phyloP scores from a whole-genome alignment of 169 alveolate genomes.

The Amoebophrya sp. region DNA sequence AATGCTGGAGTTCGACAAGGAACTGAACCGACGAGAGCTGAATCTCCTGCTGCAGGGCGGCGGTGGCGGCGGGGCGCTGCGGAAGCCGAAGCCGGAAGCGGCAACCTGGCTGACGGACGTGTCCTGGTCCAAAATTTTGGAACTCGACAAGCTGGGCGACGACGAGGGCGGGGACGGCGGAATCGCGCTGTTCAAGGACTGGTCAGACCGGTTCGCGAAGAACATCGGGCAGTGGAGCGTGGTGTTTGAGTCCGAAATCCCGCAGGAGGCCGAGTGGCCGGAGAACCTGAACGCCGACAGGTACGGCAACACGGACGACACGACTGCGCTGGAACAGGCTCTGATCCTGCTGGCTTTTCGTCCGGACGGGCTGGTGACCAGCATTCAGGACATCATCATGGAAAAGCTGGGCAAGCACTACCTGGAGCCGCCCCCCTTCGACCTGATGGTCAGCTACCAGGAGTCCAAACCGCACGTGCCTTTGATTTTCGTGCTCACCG shows the following conservation, averaged over 20 bases:
- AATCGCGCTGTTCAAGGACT: conserved; percentile 28
- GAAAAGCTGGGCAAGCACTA: conserved; percentile 61
- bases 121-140: conserved; percentile 50
- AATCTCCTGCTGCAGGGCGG: conserved; percentile 41
- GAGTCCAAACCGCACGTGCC: conserved; percentile 74
- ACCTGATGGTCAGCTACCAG: conserved; percentile 66
- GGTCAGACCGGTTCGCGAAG: conserved; percentile 48
- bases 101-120: conserved; percentile 41
- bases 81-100: conserved; percentile 33
- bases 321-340: conserved; percentile 60
- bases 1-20: conserved; percentile 59
- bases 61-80: conserved; percentile 20
- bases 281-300: neutral
- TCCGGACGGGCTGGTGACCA: conserved; percentile 71
- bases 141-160: conserved; percentile 40
- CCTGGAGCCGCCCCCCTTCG: conserved; percentile 60
- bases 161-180: conserved; percentile 15
- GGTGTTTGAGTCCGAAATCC: conserved; percentile 61
- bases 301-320: neutral
- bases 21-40: conserved; percentile 46
- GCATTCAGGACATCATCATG: conserved; percentile 66
- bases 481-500: conserved; percentile 66
- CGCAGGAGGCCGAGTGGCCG: conserved; percentile 40
- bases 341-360: conserved; percentile 73
- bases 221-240: conserved; percentile 58